Evolutionary conservation across 2,329 filamentous ascomycete species (phyloP).

Genomic region (Neofusicoccum ribis): DNA sequence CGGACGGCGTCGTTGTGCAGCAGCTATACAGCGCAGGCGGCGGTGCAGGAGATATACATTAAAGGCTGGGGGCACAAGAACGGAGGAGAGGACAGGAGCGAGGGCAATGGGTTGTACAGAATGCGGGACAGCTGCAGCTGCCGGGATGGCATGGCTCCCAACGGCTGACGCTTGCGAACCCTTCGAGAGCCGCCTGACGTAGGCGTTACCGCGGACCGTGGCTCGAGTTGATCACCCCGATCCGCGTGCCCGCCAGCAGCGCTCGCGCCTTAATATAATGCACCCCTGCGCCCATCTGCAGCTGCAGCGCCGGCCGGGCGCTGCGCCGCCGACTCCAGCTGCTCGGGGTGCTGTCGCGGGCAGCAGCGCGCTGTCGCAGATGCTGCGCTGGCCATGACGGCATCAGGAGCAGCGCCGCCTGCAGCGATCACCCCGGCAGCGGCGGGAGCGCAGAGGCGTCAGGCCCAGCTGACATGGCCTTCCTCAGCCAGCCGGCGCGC

Average conservation of each 20-base stretch:
- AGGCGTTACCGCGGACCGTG: slow-evolving; percentile 10
- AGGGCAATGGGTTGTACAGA: slow-evolving; percentile 16
- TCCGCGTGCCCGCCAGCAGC: slow-evolving; percentile 5
- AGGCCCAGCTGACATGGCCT: slow-evolving; percentile 5
- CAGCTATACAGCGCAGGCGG: neutral
- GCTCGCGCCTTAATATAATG: slow-evolving; percentile 5
- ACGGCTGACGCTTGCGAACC: slow-evolving; percentile 16
- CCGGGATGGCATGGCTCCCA: slow-evolving; percentile 14
- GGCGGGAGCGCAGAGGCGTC: neutral
- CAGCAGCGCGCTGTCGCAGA: slow-evolving; percentile 1
- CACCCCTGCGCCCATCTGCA: slow-evolving; percentile 10
- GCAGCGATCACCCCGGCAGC: neutral
- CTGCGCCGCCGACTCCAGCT: neutral
- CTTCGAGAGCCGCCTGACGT: slow-evolving; percentile 18
- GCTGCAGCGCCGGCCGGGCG: neutral
- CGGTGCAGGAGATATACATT: neutral
- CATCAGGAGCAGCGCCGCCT: neutral
- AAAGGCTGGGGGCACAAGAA: neutral
- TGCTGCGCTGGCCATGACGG: neutral
- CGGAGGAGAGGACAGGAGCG: neutral
- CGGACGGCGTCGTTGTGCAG: slow-evolving; percentile 1
- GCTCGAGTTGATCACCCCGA: slow-evolving; percentile 10
- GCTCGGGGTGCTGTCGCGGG: neutral
- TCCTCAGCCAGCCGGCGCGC: neutral
- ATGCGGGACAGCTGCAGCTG: slow-evolving; percentile 16